phyloP scores from a whole-genome alignment of 768 basidiomycete species.

The Lentinula aciculospora region DNA sequence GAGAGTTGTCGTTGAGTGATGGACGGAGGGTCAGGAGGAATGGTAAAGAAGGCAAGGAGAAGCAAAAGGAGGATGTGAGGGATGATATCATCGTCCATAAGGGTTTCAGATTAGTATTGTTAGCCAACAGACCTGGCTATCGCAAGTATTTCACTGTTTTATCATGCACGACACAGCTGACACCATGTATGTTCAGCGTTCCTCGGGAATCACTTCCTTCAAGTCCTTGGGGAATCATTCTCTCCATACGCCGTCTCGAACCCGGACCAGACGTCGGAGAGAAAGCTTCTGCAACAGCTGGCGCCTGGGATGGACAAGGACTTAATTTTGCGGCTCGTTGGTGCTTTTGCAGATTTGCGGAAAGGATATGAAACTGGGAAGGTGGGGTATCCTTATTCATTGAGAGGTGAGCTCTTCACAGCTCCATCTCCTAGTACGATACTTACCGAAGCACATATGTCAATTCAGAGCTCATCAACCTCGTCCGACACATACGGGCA shows the following conservation, averaged over 20 bases:
- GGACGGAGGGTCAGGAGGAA: constrained; percentile 42
- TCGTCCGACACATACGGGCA: constrained; percentile 57
- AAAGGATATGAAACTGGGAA: constrained; percentile 51
- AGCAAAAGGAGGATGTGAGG: constrained; percentile 33
- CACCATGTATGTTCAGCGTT: constrained; percentile 37
- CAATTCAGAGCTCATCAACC: constrained; percentile 53
- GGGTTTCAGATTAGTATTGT: constrained; percentile 55
- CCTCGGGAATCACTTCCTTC: constrained; percentile 68
- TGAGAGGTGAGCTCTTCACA: constrained; percentile 41
- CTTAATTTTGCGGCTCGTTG: constrained; percentile 49
- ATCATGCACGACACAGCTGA: not conserved
- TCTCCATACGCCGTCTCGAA: constrained; percentile 62
- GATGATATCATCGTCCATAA: constrained; percentile 56
- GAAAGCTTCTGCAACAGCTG: constrained; percentile 51
- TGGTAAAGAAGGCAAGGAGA: constrained; percentile 26
- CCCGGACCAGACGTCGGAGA: constrained; percentile 62
- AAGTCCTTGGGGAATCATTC: constrained; percentile 68
- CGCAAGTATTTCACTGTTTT: constrained; percentile 31
- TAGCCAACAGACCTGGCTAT: constrained; percentile 68
- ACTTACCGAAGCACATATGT: not conserved
- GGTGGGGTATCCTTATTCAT: constrained; percentile 62
- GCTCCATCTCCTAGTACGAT: not conserved
- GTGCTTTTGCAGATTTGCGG: constrained; percentile 59
- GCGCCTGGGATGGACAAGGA: constrained; percentile 56
- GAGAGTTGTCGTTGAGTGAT: constrained; percentile 59